These are phyloP conservation scores for Neurospora tetraspora DNA, from an alignment of 495 filamentous ascomycete species.

Conservation along the genomic window DNA sequence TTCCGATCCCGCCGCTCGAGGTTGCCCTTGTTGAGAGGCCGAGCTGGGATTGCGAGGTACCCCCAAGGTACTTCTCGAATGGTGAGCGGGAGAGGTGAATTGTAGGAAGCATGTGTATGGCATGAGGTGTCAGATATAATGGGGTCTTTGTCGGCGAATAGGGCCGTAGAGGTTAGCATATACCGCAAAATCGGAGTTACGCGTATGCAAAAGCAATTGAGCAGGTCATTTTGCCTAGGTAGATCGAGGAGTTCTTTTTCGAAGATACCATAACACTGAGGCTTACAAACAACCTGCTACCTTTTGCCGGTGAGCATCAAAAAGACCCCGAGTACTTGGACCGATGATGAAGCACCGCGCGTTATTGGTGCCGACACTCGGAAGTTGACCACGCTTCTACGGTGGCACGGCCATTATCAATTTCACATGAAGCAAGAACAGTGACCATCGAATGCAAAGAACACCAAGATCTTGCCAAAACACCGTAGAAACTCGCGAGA, in stretches of 20 bases:
- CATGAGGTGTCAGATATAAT: background rate
- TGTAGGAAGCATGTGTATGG: background rate
- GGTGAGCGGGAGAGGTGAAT: slow-evolving; percentile 39
- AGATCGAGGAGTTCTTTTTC: background rate
- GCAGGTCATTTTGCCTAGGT: background rate
- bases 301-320: background rate
- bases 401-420: background rate
- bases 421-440: background rate
- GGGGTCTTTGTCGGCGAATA: background rate
- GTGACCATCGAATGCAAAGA: background rate
- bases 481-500: background rate
- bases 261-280: background rate
- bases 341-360: background rate
- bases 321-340: background rate
- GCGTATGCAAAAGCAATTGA: background rate
- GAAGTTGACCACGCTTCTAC: background rate
- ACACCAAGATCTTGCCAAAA: background rate
- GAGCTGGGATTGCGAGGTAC: slow-evolving; percentile 71
- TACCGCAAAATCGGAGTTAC: background rate
- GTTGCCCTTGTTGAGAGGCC: slow-evolving; percentile 84
- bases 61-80: slow-evolving; percentile 59
- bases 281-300: background rate
- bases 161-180: background rate
- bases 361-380: background rate
- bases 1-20: slow-evolving; percentile 42